Percentiles rank a stretch among this genome's conserved stretches.
Conservation (phyloP, 2,329 filamentous ascomycete genomes). For the Aspergillus awamori region DNA sequence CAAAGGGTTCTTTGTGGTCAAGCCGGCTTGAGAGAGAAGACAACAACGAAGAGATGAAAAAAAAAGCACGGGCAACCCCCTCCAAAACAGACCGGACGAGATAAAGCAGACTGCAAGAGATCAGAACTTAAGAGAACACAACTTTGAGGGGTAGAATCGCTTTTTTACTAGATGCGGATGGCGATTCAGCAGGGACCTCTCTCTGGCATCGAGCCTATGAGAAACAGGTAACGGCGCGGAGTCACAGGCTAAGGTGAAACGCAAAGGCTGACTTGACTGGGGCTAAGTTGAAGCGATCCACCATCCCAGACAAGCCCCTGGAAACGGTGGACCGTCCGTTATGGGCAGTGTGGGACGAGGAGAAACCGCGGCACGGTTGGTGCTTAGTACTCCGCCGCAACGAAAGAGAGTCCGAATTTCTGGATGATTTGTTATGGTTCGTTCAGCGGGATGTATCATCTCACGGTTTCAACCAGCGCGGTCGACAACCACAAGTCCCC, state of each 20-base stretch:
- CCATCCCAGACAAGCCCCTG: slow-evolving; percentile 15
- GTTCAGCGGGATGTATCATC: neutral
- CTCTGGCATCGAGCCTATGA: slow-evolving; percentile 16
- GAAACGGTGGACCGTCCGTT: slow-evolving; percentile 7
- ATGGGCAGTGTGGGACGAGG: slow-evolving; percentile 9
- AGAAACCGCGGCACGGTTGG: slow-evolving; percentile 1
- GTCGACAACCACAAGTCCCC: neutral
- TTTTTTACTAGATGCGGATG: slow-evolving; percentile 24
- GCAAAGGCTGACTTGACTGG: slow-evolving; percentile 17
- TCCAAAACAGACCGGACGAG: slow-evolving; percentile 6
- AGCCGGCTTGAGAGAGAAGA: slow-evolving; percentile 11
- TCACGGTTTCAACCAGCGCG: neutral
- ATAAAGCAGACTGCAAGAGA: neutral
- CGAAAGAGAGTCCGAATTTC: neutral
- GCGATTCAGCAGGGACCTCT: slow-evolving; percentile 21
- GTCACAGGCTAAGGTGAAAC: slow-evolving; percentile 17
- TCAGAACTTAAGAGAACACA: neutral
- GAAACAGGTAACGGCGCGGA: slow-evolving; percentile 16
- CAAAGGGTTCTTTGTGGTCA: slow-evolving; percentile 1
- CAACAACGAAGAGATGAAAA: slow-evolving; percentile 1
- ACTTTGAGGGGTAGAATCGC: slow-evolving; percentile 2
- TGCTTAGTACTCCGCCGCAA: neutral
- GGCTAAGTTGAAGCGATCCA: slow-evolving; percentile 14
- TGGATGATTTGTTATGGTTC: neutral
- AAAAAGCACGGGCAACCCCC: slow-evolving; percentile 5